These are phyloP conservation scores for Tritrichomonas musculus DNA, from an alignment of 208 protist genomes.

Conservation along the genomic window DNA sequence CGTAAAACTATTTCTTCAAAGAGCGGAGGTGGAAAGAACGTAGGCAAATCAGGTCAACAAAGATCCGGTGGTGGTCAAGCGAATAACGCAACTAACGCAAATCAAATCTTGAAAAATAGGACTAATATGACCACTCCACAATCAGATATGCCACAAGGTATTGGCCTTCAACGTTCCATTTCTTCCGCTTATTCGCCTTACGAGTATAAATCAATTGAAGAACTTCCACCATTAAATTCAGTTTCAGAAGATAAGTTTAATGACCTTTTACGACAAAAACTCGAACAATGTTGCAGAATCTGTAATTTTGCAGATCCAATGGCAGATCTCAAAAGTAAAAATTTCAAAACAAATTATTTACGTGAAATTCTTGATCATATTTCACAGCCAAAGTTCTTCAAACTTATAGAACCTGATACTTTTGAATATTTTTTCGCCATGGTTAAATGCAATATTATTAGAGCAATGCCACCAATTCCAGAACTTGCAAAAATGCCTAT, in stretches of 20 bases:
- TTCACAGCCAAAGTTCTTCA: background rate
- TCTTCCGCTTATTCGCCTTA: background rate
- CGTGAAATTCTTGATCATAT: conserved; percentile 30
- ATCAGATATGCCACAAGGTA: background rate
- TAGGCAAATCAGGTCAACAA: too few relatives aligned
- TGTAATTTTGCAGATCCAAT: background rate
- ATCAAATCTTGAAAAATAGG: conserved; percentile 24
- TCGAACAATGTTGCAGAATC: background rate
- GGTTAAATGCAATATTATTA: conserved; percentile 21
- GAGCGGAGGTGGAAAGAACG: too few relatives aligned
- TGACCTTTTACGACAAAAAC: background rate
- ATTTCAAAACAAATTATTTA: background rate
- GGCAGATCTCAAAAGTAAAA: background rate
- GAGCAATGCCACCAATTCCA: background rate
- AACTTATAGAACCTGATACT: background rate
- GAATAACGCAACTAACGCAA: background rate
- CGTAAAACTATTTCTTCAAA: too few relatives aligned
- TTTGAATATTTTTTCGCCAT: background rate
- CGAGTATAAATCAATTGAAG: background rate
- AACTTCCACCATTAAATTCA: background rate
- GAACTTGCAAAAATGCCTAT: conserved; percentile 8
- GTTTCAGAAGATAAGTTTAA: conserved; percentile 25
- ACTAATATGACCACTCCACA: background rate
- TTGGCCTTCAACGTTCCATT: background rate
- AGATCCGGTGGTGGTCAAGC: background rate